Conservation (phyloP, 2,329 filamentous ascomycete genomes). For the Lasiodiplodia citricola region DNA sequence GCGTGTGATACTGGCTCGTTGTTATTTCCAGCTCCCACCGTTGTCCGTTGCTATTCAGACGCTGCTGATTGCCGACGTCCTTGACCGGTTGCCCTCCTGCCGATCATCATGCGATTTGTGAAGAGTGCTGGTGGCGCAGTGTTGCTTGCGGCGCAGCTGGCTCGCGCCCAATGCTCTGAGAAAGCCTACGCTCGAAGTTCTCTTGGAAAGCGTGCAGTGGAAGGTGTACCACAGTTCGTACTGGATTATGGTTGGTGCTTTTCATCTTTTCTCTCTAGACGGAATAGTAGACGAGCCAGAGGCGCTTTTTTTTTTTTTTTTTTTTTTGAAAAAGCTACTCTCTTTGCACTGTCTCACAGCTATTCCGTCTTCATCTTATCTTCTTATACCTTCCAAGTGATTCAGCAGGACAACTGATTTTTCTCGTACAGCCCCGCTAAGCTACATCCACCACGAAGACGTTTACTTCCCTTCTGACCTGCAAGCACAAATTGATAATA, state of each 20-base stretch:
- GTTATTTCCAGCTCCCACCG: too few relatives aligned
- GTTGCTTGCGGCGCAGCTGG: neutral
- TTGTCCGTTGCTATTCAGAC: neutral
- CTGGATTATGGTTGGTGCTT: constrained; percentile 43
- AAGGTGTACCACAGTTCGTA: constrained; percentile 43
- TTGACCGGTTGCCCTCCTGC: neutral
- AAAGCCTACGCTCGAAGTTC: neutral
- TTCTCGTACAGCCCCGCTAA: constrained; percentile 45
- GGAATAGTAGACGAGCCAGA: neutral
- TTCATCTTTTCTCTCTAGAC: neutral
- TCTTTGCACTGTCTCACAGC: too few relatives aligned
- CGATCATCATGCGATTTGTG: constrained; percentile 10
- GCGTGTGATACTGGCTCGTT: neutral
- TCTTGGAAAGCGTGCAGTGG: constrained; percentile 8
- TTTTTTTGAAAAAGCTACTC: too few relatives aligned
- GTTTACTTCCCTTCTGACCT: constrained; percentile 53
- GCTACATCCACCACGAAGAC: constrained; percentile 52
- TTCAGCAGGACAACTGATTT: neutral
- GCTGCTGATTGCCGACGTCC: too few relatives aligned
- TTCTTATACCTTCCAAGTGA: neutral
- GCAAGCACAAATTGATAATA: constrained; percentile 47
- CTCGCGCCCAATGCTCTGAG: neutral
- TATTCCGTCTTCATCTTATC: neutral
- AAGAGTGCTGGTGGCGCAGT: constrained; percentile 2
- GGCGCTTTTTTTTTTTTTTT: neutral